Conservation (phyloP, 306 rosid species). For the Malus sylvestris region DNA sequence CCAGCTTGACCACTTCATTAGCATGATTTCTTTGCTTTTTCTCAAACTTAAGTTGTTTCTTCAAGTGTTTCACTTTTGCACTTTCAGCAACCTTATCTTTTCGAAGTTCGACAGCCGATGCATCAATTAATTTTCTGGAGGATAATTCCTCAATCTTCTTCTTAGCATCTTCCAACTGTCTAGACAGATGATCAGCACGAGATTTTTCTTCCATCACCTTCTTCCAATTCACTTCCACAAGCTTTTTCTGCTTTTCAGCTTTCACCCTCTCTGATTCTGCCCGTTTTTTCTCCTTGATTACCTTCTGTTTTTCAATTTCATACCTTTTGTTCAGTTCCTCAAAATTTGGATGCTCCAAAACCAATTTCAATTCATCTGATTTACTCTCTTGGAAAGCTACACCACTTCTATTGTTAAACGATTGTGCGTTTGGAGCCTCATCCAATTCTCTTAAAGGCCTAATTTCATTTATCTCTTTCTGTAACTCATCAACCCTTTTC, state of each 20-base stretch:
- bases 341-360: neutral
- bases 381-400: neutral
- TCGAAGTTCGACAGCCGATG: slow-evolving; percentile 24
- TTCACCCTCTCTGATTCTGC: slow-evolving; percentile 38
- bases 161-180: slow-evolving; percentile 45
- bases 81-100: slow-evolving; percentile 25
- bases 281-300: slow-evolving; percentile 29
- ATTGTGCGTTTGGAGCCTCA: slow-evolving; percentile 2
- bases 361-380: neutral
- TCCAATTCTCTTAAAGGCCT: neutral
- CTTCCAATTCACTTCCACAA: slow-evolving; percentile 48
- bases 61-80: slow-evolving; percentile 46
- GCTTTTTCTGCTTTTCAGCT: slow-evolving; percentile 41
- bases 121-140: slow-evolving; percentile 31
- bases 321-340: slow-evolving; percentile 27
- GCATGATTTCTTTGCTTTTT: slow-evolving; percentile 49
- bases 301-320: slow-evolving; percentile 43
- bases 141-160: slow-evolving; percentile 44
- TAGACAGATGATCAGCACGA: slow-evolving; percentile 44
- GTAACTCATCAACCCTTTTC: slow-evolving; percentile 26
- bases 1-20: slow-evolving; percentile 45
- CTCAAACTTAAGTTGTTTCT: slow-evolving; percentile 54
- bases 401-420: neutral
- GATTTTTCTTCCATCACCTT: slow-evolving; percentile 47
- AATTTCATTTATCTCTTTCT: slow-evolving; percentile 20